Percentiles rank a stretch among this genome's conserved stretches.
Conservation (phyloP, 371 early-diverging fungal genomes). For the Apophysomyces ossiformis region DNA sequence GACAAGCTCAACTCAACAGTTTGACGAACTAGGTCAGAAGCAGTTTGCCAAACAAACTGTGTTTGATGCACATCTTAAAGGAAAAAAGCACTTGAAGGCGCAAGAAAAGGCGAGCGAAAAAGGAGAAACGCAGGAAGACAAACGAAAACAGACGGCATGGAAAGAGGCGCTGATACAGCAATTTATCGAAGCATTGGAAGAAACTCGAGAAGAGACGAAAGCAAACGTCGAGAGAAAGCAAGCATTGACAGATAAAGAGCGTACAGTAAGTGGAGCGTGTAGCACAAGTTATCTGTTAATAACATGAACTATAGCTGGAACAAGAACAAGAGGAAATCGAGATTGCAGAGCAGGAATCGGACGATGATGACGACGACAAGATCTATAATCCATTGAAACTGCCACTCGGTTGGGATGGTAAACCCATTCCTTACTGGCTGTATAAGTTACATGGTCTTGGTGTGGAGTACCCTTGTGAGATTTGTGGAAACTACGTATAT, state of each 20-base stretch:
- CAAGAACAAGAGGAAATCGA: conserved; percentile 82
- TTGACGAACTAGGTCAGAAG: conserved; percentile 59
- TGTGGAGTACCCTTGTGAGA: conserved; percentile 95
- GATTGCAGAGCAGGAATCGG: conserved; percentile 71
- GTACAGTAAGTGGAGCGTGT: conserved; percentile 53
- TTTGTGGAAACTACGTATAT: conserved; percentile 95
- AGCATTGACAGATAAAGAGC: conserved; percentile 90
- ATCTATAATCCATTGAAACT: conserved; percentile 97
- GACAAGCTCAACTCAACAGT: not conserved
- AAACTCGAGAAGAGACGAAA: conserved; percentile 79
- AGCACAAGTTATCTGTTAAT: not conserved
- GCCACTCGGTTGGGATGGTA: conserved; percentile 98
- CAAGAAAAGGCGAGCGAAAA: conserved; percentile 57
- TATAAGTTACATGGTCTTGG: conserved; percentile 97
- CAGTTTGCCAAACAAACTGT: conserved; percentile 87
- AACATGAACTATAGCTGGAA: conserved; percentile 31
- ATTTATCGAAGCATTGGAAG: conserved; percentile 63
- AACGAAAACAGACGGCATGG: conserved; percentile 63
- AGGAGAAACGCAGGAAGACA: conserved; percentile 49
- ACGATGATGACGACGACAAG: conserved; percentile 87
- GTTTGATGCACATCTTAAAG: conserved; percentile 83
- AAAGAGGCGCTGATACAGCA: conserved; percentile 68
- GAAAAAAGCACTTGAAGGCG: conserved; percentile 91
- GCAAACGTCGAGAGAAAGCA: conserved; percentile 93
- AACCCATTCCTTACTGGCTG: conserved; percentile 99